Evolutionary conservation across 148 eudicot species (phyloP).

Genomic region (Vaccinium myrtillus): DNA sequence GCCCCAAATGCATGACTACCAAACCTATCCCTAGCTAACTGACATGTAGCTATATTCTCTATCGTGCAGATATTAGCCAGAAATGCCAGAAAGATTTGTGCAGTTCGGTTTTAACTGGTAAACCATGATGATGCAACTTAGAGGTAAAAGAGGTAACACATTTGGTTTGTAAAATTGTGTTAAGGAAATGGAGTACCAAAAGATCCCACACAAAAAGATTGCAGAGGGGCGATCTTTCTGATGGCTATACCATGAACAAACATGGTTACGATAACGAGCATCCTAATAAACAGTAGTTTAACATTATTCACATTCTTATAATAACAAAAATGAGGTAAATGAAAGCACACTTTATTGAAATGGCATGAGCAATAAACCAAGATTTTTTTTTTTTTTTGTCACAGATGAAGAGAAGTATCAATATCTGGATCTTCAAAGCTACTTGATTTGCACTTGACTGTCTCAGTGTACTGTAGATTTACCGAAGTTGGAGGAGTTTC

Average conservation of each 20-base stretch:
- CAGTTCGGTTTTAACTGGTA: constrained; percentile 18
- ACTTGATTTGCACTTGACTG: background rate
- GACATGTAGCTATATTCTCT: background rate
- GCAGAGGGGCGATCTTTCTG: constrained; percentile 21
- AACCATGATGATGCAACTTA: constrained; percentile 23
- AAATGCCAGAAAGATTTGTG: constrained; percentile 38
- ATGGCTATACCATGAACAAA: constrained; percentile 11
- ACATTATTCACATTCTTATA: background rate
- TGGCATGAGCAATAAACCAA: background rate
- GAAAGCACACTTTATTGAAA: background rate
- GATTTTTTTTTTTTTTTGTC: background rate
- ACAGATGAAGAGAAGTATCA: constrained; percentile 28
- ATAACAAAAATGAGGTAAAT: background rate
- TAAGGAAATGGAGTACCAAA: too few relatives aligned
- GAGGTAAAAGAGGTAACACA: constrained; percentile 46
- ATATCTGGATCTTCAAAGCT: constrained; percentile 20
- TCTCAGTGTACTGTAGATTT: background rate
- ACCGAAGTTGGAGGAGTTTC: background rate
- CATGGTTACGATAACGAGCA: constrained; percentile 9
- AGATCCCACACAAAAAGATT: constrained; percentile 10
- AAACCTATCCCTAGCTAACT: background rate
- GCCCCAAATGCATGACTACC: background rate
- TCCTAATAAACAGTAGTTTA: constrained; percentile 1
- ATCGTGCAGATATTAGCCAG: constrained; percentile 76
- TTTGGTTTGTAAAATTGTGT: constrained; percentile 27